Evolutionary conservation across 208 protist genomes (phyloP).

Genomic region (Acanthamoeba culbertsoni): DNA sequence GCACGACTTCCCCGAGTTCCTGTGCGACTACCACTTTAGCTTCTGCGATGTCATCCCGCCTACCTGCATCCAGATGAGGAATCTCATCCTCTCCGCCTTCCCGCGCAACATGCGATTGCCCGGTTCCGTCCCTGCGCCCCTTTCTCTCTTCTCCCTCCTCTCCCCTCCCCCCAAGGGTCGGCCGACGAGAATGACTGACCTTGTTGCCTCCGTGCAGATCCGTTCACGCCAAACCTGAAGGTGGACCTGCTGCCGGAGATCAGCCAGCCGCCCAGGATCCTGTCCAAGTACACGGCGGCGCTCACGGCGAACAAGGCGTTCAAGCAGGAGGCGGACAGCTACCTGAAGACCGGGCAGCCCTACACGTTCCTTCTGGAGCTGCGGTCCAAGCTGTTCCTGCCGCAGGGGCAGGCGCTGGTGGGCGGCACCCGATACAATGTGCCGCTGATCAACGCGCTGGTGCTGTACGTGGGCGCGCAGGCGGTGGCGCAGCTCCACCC

Average conservation of each 20-base stretch:
- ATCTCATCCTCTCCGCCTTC: constrained; percentile 97
- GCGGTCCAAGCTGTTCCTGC: constrained; percentile 84
- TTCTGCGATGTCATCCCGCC: constrained; percentile 83
- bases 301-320: constrained; percentile 80
- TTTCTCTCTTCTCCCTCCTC: constrained; percentile 72
- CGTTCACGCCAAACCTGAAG: constrained; percentile 91
- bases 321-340: constrained; percentile 88
- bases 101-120: constrained; percentile 95
- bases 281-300: constrained; percentile 76
- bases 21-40: constrained; percentile 96
- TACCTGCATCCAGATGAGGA: constrained; percentile 97
- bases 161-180: too few relatives aligned
- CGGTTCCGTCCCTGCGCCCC: constrained; percentile 79
- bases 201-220: constrained; percentile 64
- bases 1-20: constrained; percentile 99
- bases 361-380: constrained; percentile 89
- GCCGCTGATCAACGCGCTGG: constrained; percentile 95
- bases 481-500: constrained; percentile 76
- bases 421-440: constrained; percentile 87
- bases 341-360: constrained; percentile 89
- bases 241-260: constrained; percentile 89
- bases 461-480: constrained; percentile 93
- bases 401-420: constrained; percentile 72
- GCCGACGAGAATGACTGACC: too few relatives aligned
- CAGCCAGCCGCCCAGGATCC: constrained; percentile 80